Conservation (phyloP, 2,329 filamentous ascomycete species). For the Aspergillus piperis region DNA sequence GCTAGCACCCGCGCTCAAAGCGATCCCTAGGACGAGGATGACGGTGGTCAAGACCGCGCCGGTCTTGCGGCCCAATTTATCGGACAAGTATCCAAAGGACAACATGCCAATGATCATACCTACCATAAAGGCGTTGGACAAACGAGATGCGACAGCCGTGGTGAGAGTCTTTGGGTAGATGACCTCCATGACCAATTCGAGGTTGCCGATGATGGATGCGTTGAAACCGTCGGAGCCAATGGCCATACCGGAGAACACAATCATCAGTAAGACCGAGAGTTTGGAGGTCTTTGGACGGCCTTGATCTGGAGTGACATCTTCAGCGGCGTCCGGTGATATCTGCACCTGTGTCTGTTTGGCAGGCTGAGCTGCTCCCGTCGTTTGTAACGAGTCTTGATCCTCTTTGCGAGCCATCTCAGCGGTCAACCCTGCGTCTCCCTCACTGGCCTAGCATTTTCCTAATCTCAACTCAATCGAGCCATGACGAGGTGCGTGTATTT, state of each 20-base stretch:
- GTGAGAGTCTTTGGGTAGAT: slow-evolving; percentile 25
- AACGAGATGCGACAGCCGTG: slow-evolving; percentile 38
- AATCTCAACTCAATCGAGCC: not conserved
- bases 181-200: slow-evolving; percentile 44
- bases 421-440: not conserved
- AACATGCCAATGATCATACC: slow-evolving; percentile 61
- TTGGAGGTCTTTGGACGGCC: slow-evolving; percentile 18
- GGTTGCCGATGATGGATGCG: slow-evolving; percentile 37
- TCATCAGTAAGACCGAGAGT: slow-evolving; percentile 33
- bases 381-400: not conserved
- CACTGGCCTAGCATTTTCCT: not conserved
- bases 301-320: not conserved
- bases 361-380: not conserved
- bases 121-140: slow-evolving; percentile 59
- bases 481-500: not conserved
- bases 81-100: slow-evolving; percentile 54
- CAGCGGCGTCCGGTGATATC: not conserved
- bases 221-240: slow-evolving; percentile 41
- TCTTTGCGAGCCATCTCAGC: not conserved
- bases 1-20: slow-evolving; percentile 50
- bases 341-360: not conserved
- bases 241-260: slow-evolving; percentile 39
- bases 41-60: slow-evolving; percentile 53
- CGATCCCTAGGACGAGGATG: slow-evolving; percentile 51
- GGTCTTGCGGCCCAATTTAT: slow-evolving; percentile 52